Base-by-base conservation (phyloP, 148 eudicot genomes). In the Arbutus unedo region DNA sequence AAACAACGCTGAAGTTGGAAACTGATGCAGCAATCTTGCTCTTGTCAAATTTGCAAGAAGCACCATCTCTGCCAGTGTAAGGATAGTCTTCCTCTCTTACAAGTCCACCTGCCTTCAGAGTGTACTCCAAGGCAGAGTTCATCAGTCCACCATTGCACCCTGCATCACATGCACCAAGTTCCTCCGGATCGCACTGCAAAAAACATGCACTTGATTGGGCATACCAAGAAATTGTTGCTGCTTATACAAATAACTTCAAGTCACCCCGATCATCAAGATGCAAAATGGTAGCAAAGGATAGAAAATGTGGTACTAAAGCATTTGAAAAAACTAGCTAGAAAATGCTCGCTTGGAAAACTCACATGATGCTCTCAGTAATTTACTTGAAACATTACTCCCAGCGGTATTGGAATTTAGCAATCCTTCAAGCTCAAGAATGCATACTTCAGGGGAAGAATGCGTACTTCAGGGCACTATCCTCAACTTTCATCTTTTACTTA, bases 71-170 rank as follows among this genome's bases (percentile, higher is more conserved):
- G 5, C 95, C 98, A 3, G 92, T 91, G 91, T 94, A 94, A 76
- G 98, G 98, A 70, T 94, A 94, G 73, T 91, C 96, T 74, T 86
- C 76, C 85, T 93, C 96, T 16, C 67, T 83, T 75, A 86, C 79
- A 73, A 94, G 81, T 47, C 98, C 98, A 48, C 98, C 98, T 38
- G 88, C 81, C 84, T 94, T 94, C 79, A 94, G 91, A 2, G 88
- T 79, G 85, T 94, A 94, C 87, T 94, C 97, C 62, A 91, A 94
- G 67, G 98, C 98, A 84, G 73, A 91, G 66, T 80, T 94, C 98
- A 94, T 94, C 73, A 94, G 74, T 48, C 98, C 98, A 79, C 98
- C 98, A 38, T 84, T 78, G 76, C 97, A 94, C 1, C 98, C 98
- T 44, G 93, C 77, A 74, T 94, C 98, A 78, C 98, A 94, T 6